phyloP scores from a whole-genome alignment of 345 rosid genomes.

The Erysimum cheiranthoides region DNA sequence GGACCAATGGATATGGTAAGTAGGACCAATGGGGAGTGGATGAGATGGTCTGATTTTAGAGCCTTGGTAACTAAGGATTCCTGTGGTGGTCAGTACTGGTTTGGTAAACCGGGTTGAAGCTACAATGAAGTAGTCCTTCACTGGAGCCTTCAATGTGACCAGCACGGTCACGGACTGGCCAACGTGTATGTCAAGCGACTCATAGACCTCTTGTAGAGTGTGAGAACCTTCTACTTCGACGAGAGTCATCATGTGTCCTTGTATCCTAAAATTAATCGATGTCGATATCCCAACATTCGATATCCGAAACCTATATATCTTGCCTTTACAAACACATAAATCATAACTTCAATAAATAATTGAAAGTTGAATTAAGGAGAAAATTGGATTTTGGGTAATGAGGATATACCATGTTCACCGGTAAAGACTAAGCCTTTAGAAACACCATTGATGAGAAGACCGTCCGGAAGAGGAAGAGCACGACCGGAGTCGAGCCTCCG shows the following conservation, averaged over 20 bases:
- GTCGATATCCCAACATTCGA: constrained; percentile 74
- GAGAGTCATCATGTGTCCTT: constrained; percentile 70
- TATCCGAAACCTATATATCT: constrained; percentile 66
- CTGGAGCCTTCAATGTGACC: constrained; percentile 50
- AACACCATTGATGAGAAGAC: constrained; percentile 75
- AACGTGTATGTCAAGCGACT: constrained; percentile 70
- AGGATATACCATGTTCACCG: constrained; percentile 58
- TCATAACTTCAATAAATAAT: neutral
- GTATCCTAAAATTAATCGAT: constrained; percentile 82
- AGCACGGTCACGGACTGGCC: constrained; percentile 74
- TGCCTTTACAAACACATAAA: constrained; percentile 47
- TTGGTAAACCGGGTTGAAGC: constrained; percentile 83
- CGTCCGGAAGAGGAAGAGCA: constrained; percentile 59
- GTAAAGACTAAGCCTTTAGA: constrained; percentile 45
- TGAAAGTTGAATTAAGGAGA: neutral
- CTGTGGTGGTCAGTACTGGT: constrained; percentile 56
- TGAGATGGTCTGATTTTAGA: constrained; percentile 58
- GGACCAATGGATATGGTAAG: constrained; percentile 75
- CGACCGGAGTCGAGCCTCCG: constrained; percentile 56
- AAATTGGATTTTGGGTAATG: constrained; percentile 1
- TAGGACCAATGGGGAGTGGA: constrained; percentile 70
- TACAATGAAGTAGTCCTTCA: constrained; percentile 65
- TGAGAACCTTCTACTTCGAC: constrained; percentile 92
- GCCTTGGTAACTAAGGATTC: constrained; percentile 64
- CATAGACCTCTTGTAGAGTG: constrained; percentile 66